Evolutionary conservation across 176 grass and related monocot species (phyloP).

Genomic region (Carex cristatella): DNA sequence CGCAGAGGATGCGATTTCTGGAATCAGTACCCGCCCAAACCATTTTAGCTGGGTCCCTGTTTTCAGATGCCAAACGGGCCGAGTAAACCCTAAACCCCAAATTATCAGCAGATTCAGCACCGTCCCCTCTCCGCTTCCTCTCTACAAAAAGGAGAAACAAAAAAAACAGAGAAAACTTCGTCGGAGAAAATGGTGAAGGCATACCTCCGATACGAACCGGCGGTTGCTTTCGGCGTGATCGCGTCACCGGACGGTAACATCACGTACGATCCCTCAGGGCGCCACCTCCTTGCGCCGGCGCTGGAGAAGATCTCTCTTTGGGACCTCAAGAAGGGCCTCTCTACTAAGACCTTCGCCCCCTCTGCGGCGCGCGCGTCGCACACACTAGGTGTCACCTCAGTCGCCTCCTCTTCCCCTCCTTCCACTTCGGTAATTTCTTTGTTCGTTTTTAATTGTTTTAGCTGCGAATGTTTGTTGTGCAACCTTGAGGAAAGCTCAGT

Average conservation of each 20-base stretch:
- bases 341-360: constrained; percentile 45
- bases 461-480: neutral
- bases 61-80: neutral
- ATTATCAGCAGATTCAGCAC: neutral
- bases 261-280: constrained; percentile 64
- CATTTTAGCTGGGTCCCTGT: neutral
- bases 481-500: neutral
- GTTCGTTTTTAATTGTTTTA: neutral
- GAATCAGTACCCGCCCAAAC: neutral
- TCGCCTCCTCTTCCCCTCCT: constrained; percentile 41
- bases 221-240: constrained; percentile 68
- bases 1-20: too few species aligned
- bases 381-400: constrained; percentile 41
- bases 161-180: neutral
- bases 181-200: constrained; percentile 73
- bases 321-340: constrained; percentile 86
- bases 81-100: constrained; percentile 18
- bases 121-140: neutral
- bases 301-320: constrained; percentile 67
- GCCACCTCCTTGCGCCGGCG: constrained; percentile 71
- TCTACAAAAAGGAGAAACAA: neutral
- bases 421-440: constrained; percentile 43
- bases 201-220: constrained; percentile 90
- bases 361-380: constrained; percentile 19
- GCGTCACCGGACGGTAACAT: constrained; percentile 72